Conservation (phyloP, 768 basidiomycete genomes). For the Agrocybe chaxingu region DNA sequence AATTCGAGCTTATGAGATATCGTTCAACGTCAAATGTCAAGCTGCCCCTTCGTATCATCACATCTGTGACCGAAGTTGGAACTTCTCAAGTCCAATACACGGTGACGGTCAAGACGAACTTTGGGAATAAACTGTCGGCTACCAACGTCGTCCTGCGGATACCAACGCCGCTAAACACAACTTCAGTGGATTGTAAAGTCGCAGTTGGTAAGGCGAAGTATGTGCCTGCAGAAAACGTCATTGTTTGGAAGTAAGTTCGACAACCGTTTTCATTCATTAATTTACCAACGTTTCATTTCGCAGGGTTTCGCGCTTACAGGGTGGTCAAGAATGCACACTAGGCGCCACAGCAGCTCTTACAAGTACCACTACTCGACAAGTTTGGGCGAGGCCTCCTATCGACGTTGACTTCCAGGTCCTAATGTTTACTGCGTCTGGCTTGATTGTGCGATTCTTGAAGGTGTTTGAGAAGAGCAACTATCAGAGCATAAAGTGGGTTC, state of each 20-base stretch:
- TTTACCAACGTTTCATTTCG: background rate
- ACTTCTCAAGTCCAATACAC: conserved; percentile 91
- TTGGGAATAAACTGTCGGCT: conserved; percentile 88
- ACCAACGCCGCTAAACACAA: conserved; percentile 95
- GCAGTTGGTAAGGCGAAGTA: conserved; percentile 96
- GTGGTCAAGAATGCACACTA: conserved; percentile 87
- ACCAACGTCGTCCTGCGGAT: conserved; percentile 91
- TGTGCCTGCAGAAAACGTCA: conserved; percentile 91
- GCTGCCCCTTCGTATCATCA: conserved; percentile 83
- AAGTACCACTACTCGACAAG: conserved; percentile 86
- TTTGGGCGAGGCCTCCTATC: conserved; percentile 98
- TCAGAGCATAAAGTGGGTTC: conserved; percentile 93
- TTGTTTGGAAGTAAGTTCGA: conserved; percentile 91
- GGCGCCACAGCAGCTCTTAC: conserved; percentile 81
- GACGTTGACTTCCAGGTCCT: conserved; percentile 98
- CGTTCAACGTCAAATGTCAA: conserved; percentile 96
- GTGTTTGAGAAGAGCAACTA: conserved; percentile 97
- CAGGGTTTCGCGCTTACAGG: conserved; percentile 90
- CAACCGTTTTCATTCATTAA: background rate
- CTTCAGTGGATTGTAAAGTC: conserved; percentile 88
- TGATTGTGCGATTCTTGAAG: conserved; percentile 95
- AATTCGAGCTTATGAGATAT: conserved; percentile 99
- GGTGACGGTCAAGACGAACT: conserved; percentile 83
- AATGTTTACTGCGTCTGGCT: conserved; percentile 96
- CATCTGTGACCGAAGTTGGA: conserved; percentile 90